Evolutionary conservation across 139 green algal genomes (phyloP).

Genomic region (Chlamydomonas sp.): DNA sequence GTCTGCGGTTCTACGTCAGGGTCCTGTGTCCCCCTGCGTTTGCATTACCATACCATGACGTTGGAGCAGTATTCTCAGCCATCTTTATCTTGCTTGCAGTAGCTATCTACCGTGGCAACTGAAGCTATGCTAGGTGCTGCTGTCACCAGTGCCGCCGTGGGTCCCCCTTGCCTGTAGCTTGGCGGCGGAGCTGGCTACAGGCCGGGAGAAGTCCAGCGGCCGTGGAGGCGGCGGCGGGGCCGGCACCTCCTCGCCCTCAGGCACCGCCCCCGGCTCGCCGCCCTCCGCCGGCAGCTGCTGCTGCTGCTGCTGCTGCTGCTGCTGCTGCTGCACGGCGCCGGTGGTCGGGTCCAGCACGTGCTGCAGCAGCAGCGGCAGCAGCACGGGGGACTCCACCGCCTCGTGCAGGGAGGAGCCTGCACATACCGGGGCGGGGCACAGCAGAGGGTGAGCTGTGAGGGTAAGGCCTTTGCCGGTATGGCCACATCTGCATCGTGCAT

Average conservation of each 20-base stretch:
- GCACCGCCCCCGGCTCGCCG: neutral
- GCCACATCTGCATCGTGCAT: no score
- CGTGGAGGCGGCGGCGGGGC: neutral
- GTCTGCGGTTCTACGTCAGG: no score
- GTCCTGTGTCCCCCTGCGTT: no score
- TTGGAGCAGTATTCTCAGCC: no score
- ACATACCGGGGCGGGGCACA: neutral
- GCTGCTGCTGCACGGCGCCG: neutral
- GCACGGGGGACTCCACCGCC: neutral
- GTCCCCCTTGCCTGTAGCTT: neutral
- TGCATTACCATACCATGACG: no score
- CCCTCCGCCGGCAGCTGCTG: neutral
- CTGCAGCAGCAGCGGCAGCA: neutral
- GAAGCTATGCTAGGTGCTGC: no score
- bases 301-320: neutral
- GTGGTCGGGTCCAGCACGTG: conserved; percentile 17
- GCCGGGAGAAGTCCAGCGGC: conserved; percentile 6
- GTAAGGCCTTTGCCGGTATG: no score
- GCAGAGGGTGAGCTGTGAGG: neutral
- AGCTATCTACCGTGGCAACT: no score
- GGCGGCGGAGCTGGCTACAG: neutral
- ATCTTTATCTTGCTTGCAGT: no score
- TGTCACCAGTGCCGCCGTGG: no score
- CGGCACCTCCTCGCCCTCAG: neutral
- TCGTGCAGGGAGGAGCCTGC: conserved; percentile 4